phyloP scores from a whole-genome alignment of 495 filamentous ascomycete genomes.

The Antarctomyces pellizariae region DNA sequence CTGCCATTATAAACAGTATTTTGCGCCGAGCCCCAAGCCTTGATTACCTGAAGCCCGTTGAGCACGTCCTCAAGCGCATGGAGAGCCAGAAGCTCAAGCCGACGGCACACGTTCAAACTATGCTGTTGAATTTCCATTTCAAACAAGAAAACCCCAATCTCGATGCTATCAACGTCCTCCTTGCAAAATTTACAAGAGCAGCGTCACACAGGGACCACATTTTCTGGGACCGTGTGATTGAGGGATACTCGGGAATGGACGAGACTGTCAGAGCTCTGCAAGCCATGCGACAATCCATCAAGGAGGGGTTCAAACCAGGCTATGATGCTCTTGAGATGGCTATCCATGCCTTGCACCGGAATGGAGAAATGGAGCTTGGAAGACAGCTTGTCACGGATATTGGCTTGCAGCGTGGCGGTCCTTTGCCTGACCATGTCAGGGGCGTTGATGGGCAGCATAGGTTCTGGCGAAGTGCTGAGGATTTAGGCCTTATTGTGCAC shows the following conservation, averaged over 20 bases:
- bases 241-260: constrained; percentile 30
- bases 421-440: constrained; percentile 2
- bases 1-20: constrained; percentile 36
- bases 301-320: constrained; percentile 16
- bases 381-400: constrained; percentile 9
- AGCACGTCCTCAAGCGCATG: constrained; percentile 37
- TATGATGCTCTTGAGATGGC: constrained; percentile 23
- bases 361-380: constrained; percentile 15
- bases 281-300: constrained; percentile 22
- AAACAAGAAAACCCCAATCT: constrained; percentile 28
- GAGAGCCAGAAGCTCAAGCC: constrained; percentile 22
- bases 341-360: constrained; percentile 21
- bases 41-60: constrained; percentile 25
- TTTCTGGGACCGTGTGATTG: constrained; percentile 45
- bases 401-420: constrained; percentile 4
- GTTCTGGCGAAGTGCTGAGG: constrained; percentile 9
- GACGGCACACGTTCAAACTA: constrained; percentile 40
- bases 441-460: constrained; percentile 6
- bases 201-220: constrained; percentile 26
- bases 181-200: constrained; percentile 16
- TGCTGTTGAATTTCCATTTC: constrained; percentile 46
- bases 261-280: constrained; percentile 25
- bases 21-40: constrained; percentile 20
- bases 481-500: no score
- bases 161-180: constrained; percentile 28